A percentile compares a stretch with the other conserved stretches of the same genome.
These are phyloP conservation scores for Paecilomyces sp. DNA, from an alignment of 2,329 filamentous ascomycete genomes.

Conservation along the genomic window DNA sequence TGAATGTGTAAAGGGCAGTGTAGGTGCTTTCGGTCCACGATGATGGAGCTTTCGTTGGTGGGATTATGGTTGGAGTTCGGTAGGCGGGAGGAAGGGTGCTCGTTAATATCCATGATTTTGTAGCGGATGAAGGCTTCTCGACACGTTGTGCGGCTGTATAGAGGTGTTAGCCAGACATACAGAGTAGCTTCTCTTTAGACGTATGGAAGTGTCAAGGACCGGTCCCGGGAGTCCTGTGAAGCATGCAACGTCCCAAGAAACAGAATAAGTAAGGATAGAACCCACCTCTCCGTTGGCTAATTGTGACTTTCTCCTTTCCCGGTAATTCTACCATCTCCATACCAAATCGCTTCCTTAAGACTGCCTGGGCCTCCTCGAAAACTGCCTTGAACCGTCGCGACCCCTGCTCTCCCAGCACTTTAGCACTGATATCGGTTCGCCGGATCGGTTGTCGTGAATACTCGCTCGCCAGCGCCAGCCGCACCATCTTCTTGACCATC, in stretches of 20 bases:
- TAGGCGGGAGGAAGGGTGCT: conserved; percentile 64
- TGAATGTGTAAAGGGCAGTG: conserved; percentile 69
- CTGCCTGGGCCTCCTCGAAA: conserved; percentile 68
- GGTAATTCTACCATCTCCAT: conserved; percentile 88
- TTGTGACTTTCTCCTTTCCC: conserved; percentile 68
- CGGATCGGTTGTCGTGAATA: conserved; percentile 53
- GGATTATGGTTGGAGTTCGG: conserved; percentile 58
- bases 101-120: conserved; percentile 69
- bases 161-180: not conserved
- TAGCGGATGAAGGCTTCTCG: conserved; percentile 39
- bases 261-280: conserved; percentile 4
- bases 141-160: conserved; percentile 42
- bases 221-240: not conserved
- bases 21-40: conserved; percentile 69
- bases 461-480: conserved; percentile 55
- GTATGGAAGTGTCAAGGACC: not conserved
- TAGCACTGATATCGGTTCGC: conserved; percentile 50
- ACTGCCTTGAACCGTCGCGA: conserved; percentile 66
- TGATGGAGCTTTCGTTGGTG: conserved; percentile 60
- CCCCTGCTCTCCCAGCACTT: conserved; percentile 64
- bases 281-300: conserved; percentile 70
- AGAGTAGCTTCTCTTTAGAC: not conserved
- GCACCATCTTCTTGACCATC: conserved; percentile 56
- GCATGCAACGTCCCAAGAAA: conserved; percentile 1
- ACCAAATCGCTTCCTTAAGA: conserved; percentile 69